Percentiles rank a stretch among this genome's conserved stretches.
phyloP scores from a whole-genome alignment of 139 green algal genomes.

The Volvox africanus region DNA sequence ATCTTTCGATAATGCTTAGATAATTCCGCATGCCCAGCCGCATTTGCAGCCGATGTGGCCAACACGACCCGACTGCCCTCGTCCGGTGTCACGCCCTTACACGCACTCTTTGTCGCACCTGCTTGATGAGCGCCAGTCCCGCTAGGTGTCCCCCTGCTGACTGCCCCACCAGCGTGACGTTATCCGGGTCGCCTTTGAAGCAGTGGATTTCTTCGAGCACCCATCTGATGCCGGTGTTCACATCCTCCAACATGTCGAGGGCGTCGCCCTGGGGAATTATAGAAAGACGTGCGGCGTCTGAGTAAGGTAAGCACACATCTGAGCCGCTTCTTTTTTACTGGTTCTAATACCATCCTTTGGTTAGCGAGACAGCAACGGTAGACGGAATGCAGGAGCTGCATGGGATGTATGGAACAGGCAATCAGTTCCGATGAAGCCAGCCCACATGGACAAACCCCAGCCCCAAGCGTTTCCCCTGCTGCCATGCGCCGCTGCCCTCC shows the following conservation, averaged over 20 bases:
- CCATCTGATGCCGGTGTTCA: conserved; percentile 92
- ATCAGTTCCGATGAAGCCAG: no score
- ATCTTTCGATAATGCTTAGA: no score
- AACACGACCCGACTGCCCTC: background rate
- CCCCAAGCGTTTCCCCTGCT: no score
- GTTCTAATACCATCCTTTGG: no score
- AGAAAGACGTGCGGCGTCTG: background rate
- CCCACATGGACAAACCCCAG: no score
- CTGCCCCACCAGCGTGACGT: conserved; percentile 89
- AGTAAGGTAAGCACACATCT: no score
- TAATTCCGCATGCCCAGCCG: no score
- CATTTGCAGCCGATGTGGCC: background rate
- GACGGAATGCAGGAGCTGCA: no score
- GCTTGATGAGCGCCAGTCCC: conserved; percentile 78
- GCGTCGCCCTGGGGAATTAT: conserved; percentile 70
- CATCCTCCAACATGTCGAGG: conserved; percentile 93
- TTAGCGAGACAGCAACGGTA: no score
- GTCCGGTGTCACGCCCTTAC: background rate
- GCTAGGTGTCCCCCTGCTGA: conserved; percentile 90
- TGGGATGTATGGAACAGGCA: no score
- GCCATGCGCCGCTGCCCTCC: background rate
- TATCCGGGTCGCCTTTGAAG: conserved; percentile 82
- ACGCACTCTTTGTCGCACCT: conserved; percentile 58
- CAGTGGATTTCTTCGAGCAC: conserved; percentile 74
- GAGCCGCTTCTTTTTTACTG: no score